A percentile compares a stretch with the other conserved stretches of the same genome.
phyloP scores from a whole-genome alignment of 768 basidiomycete genomes.

The Pisolithus orientalis region DNA sequence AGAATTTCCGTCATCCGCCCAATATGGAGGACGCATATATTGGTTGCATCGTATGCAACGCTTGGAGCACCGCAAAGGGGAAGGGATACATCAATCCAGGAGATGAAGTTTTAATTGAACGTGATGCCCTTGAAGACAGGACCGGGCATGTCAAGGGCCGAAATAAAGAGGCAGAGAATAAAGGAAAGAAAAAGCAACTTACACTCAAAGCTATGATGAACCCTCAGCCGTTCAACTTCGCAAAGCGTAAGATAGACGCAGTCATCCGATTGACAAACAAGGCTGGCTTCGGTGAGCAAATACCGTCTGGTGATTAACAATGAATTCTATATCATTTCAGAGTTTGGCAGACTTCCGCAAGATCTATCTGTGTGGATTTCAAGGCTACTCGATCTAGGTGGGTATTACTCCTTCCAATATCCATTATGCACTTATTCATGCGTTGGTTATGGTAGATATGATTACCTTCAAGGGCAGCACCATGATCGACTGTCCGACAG shows the following conservation, averaged over 20 bases:
- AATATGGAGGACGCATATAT: slow-evolving; percentile 39
- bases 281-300: slow-evolving; percentile 55
- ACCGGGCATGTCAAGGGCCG: slow-evolving; percentile 24
- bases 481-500: slow-evolving; percentile 72
- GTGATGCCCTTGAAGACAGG: slow-evolving; percentile 41
- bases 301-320: neutral
- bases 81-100: slow-evolving; percentile 60
- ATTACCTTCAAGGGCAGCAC: slow-evolving; percentile 62
- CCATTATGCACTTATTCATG: slow-evolving; percentile 1
- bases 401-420: neutral
- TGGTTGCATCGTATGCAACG: slow-evolving; percentile 66
- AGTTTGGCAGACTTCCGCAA: slow-evolving; percentile 72
- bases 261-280: slow-evolving; percentile 63
- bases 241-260: slow-evolving; percentile 50
- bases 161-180: slow-evolving; percentile 24
- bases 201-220: slow-evolving; percentile 65
- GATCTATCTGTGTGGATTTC: slow-evolving; percentile 70
- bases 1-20: neutral
- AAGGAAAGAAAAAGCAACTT: slow-evolving; percentile 53
- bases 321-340: slow-evolving; percentile 30
- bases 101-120: slow-evolving; percentile 54
- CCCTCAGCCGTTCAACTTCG: slow-evolving; percentile 38
- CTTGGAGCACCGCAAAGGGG: slow-evolving; percentile 75
- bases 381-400: slow-evolving; percentile 66
- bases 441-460: slow-evolving; percentile 37